Evolutionary conservation across 2,329 filamentous ascomycete species (phyloP), one percentile per base, ranked within the genome.

Genomic region (Verticillium dahliae): DNA sequence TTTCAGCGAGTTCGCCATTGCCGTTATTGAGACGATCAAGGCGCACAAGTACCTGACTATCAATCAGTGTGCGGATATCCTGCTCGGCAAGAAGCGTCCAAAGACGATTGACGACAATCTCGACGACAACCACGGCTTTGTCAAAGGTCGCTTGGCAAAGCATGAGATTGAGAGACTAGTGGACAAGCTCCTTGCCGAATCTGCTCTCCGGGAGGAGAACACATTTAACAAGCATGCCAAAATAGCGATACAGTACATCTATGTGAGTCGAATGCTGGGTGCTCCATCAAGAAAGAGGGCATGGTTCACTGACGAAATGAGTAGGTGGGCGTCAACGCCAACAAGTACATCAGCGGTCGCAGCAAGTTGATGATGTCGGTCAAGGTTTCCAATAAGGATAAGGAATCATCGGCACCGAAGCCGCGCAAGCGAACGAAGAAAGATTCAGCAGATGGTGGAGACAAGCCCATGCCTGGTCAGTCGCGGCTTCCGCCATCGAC

Each of bases 131-230:
- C 87, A 86, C 72, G 92, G 91, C 14, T 81, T 83, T 52, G 92
- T 90, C 14, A 85, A 83, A 64, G 79, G 85, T 15, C 31, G 45
- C 9, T 76, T 96, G 67, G 87, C 89, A 62, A 86, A 89, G 68
- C 85, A 88, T 39, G 91, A 96, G 69, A 82, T 92, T 13, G 90
- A 97, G 70, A 88, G 92, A 45, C 81, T 98, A n/a, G 91, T 97
- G 68, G 86, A 91, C 69, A 82, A 85, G 57, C 80, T 99, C 10
- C 77, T 91, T 7, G 84, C 84, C 5, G 90, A 96, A 69, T 88
- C 89, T 55, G 91, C 88, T 6, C 77, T 99, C 33, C 74, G 73
- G 14, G 92, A 97, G 74, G 78, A 88, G 38, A 90, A 91, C 69
- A 78, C 84, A 58, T 78, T 86, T 61, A 90, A 88, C 70, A 76